These are phyloP conservation scores for Fraxinus pennsylvanica DNA, from an alignment of 257 asterid genomes.

Conservation along the genomic window DNA sequence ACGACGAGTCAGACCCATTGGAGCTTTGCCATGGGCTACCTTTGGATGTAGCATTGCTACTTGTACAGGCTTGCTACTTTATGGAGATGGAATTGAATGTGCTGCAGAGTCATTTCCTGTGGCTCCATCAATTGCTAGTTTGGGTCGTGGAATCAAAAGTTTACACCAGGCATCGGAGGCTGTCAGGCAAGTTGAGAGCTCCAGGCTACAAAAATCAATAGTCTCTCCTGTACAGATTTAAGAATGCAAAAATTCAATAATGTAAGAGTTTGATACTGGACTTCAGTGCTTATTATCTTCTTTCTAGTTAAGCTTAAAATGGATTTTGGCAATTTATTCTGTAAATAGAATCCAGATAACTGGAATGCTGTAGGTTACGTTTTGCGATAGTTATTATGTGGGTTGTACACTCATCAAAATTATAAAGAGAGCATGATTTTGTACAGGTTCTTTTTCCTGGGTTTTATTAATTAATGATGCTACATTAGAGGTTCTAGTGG, in stretches of 20 bases:
- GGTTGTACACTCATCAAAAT: neutral
- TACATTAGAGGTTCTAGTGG: neutral
- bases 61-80: conserved; percentile 66
- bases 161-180: conserved; percentile 69
- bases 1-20: conserved; percentile 50
- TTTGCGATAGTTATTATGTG: neutral
- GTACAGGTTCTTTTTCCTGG: neutral
- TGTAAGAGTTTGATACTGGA: neutral
- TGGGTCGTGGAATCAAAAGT: conserved; percentile 87
- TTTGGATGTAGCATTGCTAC: conserved; percentile 87
- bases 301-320: neutral
- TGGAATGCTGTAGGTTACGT: neutral
- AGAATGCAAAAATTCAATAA: conserved; percentile 49
- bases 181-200: conserved; percentile 56
- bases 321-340: conserved; percentile 5
- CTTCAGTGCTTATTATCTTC: neutral
- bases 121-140: conserved; percentile 84
- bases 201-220: conserved; percentile 63
- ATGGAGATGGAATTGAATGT: conserved; percentile 93
- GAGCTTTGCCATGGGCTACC: conserved; percentile 78
- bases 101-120: conserved; percentile 80
- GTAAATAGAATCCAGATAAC: conserved; percentile 27
- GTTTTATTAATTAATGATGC: neutral
- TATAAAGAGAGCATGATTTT: neutral
- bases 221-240: conserved; percentile 58